A percentile compares a stretch with the other conserved stretches of the same genome.
Evolutionary conservation across 306 rosid genomes (phyloP).

Genomic region (Casuarina cunninghamiana): DNA sequence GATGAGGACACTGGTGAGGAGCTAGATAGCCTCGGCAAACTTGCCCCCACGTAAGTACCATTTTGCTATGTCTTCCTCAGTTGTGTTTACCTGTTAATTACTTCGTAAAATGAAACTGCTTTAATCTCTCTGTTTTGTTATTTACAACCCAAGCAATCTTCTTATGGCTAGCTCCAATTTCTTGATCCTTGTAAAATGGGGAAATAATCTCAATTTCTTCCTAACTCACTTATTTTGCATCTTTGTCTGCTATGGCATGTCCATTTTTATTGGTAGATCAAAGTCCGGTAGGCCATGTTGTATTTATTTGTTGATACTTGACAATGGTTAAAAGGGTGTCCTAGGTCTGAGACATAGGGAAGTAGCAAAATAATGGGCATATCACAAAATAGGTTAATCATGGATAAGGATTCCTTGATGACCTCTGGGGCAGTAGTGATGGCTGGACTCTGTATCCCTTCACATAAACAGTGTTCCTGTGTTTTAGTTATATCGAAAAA

Average conservation of each 20-base stretch:
- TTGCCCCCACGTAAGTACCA: slow-evolving; percentile 90
- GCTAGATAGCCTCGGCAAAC: slow-evolving; percentile 89
- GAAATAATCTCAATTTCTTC: too few species aligned
- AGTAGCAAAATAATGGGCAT: slow-evolving; percentile 3
- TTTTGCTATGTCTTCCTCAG: slow-evolving; percentile 14
- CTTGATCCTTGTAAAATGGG: too few species aligned
- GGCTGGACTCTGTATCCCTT: background rate
- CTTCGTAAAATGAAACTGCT: slow-evolving; percentile 11
- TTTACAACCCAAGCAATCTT: too few species aligned
- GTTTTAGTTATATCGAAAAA: background rate
- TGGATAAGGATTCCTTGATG: background rate
- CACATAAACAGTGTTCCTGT: background rate
- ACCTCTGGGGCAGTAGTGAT: background rate
- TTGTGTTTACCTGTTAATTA: slow-evolving; percentile 9
- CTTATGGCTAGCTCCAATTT: too few species aligned
- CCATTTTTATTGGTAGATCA: background rate
- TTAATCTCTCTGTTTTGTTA: background rate
- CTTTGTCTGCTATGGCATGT: background rate
- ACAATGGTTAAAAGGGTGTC: slow-evolving; percentile 2
- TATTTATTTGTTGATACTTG: background rate
- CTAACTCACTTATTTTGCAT: background rate
- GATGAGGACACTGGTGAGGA: slow-evolving; percentile 91
- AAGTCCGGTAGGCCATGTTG: background rate
- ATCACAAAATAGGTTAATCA: background rate
- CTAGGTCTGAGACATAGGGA: background rate